A percentile compares a stretch with the other conserved stretches of the same genome.
Evolutionary conservation across 2,329 filamentous ascomycete genomes (phyloP).

Genomic region (Fusarium sp.): DNA sequence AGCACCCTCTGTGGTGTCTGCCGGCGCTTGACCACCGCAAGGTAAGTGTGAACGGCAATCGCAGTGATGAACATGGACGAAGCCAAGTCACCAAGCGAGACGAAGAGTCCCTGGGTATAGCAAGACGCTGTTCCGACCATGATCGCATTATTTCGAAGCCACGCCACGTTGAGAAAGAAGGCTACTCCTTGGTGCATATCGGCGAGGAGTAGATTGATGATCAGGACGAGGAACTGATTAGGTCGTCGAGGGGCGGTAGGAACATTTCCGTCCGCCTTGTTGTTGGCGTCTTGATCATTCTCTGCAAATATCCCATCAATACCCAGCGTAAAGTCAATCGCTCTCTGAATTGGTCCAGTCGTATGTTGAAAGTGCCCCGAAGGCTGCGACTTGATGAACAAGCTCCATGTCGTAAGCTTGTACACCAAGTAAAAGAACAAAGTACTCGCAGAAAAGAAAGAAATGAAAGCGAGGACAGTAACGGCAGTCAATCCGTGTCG

Average conservation of each 20-base stretch:
- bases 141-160: constrained; percentile 65
- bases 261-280: background rate
- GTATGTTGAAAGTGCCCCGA: constrained; percentile 11
- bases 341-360: constrained; percentile 33
- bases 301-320: constrained; percentile 50
- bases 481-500: constrained; percentile 46
- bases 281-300: background rate
- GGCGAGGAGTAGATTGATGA: constrained; percentile 75
- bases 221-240: constrained; percentile 76
- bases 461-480: constrained; percentile 45
- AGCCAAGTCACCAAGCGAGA: constrained; percentile 73
- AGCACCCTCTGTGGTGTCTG: constrained; percentile 62
- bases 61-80: constrained; percentile 74
- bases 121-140: constrained; percentile 65
- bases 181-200: constrained; percentile 74
- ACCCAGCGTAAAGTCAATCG: constrained; percentile 49
- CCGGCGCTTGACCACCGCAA: constrained; percentile 67
- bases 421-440: constrained; percentile 48
- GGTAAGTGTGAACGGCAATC: constrained; percentile 74
- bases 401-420: constrained; percentile 46
- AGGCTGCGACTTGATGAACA: constrained; percentile 32
- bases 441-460: constrained; percentile 43
- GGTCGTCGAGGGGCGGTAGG: constrained; percentile 50
- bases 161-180: constrained; percentile 71
- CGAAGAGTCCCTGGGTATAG: constrained; percentile 73